Conservation (phyloP, 164 flowering plant genomes). For the Amborella trichopoda region DNA sequence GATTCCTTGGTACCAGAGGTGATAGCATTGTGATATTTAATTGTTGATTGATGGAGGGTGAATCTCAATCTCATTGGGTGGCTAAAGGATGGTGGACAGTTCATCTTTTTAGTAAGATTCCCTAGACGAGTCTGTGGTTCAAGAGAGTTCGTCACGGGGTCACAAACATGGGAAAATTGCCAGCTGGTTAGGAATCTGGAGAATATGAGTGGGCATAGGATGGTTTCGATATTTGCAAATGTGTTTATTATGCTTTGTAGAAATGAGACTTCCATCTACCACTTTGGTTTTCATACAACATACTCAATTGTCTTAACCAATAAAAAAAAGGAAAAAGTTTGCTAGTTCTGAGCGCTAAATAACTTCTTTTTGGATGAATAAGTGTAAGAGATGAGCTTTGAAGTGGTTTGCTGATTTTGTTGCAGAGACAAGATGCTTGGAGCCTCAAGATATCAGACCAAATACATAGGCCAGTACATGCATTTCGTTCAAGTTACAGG, state of each 20-base stretch:
- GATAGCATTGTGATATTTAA: too few species aligned
- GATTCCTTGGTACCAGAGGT: too few species aligned
- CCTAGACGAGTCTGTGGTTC: too few species aligned
- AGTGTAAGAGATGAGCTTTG: not conserved
- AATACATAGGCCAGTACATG: constrained; percentile 13
- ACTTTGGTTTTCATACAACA: not conserved
- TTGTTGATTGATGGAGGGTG: too few species aligned
- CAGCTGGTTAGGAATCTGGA: too few species aligned
- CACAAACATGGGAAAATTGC: too few species aligned
- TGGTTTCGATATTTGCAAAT: not conserved
- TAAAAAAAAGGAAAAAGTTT: not conserved
- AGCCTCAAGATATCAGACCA: constrained; percentile 23
- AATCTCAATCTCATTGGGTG: too few species aligned
- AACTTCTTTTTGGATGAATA: not conserved
- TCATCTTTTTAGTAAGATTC: too few species aligned
- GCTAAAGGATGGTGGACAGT: too few species aligned
- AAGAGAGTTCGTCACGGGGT: too few species aligned
- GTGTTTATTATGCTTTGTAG: not conserved
- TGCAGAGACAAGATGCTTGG: constrained; percentile 34
- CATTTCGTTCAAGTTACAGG: constrained; percentile 20
- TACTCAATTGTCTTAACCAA: not conserved
- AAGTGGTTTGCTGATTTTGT: constrained; percentile 1
- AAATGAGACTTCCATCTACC: not conserved
- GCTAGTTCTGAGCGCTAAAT: not conserved
- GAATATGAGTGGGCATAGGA: not conserved